A percentile compares a stretch with the other conserved stretches of the same genome.
These are phyloP conservation scores for Aspergillus fructus DNA, from an alignment of 2,329 filamentous ascomycete genomes.

Conservation along the genomic window DNA sequence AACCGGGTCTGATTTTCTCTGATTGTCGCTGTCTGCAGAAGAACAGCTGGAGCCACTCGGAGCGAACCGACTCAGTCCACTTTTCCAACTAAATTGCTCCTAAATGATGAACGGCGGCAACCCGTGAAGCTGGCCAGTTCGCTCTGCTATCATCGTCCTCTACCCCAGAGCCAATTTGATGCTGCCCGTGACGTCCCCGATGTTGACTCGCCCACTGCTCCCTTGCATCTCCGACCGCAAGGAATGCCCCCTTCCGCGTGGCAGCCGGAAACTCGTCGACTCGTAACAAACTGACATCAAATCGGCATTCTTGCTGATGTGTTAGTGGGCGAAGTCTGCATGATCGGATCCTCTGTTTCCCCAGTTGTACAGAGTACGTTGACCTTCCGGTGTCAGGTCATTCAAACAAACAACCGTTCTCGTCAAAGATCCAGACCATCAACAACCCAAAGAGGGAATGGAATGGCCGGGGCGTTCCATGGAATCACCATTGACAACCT, in stretches of 20 bases:
- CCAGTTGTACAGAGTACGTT: not conserved
- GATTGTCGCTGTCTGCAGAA: not conserved
- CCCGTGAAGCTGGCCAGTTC: not conserved
- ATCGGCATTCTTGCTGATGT: conserved; percentile 1
- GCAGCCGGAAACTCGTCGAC: not conserved
- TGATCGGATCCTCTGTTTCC: not conserved
- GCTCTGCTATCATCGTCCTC: not conserved
- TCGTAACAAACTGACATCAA: not conserved
- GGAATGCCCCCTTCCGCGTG: not conserved
- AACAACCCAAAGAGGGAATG: too few species aligned
- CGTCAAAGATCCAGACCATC: not conserved
- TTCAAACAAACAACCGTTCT: not conserved
- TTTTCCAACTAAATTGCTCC: not conserved
- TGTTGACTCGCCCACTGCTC: not conserved
- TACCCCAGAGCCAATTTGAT: too few species aligned
- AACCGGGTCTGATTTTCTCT: too few species aligned
- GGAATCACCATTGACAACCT: too few species aligned
- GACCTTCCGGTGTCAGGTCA: not conserved
- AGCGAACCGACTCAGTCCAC: not conserved
- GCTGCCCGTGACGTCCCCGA: not conserved
- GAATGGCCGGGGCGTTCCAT: too few species aligned
- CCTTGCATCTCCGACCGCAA: conserved; percentile 1
- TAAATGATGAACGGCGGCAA: not conserved
- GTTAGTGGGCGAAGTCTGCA: not conserved
- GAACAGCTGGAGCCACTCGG: not conserved